Base-by-base conservation (phyloP, 2,329 filamentous ascomycete species). In the Colletotrichum sp. region DNA sequence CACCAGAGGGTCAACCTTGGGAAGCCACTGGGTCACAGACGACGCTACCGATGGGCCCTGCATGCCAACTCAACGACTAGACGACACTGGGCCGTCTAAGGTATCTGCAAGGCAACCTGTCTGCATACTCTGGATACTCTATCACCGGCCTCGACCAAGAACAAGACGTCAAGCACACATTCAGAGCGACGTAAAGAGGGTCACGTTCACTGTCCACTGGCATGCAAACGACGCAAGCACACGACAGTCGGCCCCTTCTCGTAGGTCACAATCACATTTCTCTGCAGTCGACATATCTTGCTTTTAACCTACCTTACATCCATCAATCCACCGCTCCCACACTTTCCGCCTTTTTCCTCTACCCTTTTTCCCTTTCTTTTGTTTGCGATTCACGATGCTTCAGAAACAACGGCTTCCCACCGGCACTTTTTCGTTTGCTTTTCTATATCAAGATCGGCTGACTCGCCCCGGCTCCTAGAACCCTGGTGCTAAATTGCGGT, bases 341-440 rank as follows among this genome's bases (percentile, higher is more conserved):
- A 32, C 34, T 60, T 30, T 16, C 55, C 39, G n/a, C 65, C 52
- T 34, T 34, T 65, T 64, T 64, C 39, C 15, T 44, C n/a, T 39
- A 18, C 26, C 59, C 39, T 36, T 49, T 69, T 68, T 55, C 64
- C 28, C 18, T 39, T 15, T 69, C 21, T 36, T 59, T 64, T 67
- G 69, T 64, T 28, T 65, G 67, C 64, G 74, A 71, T 64, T 79
- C 79, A 79, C 77, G 80, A 81, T 81, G 78, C 72, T 70, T 72
- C 69, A 64, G 75, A 75, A 76, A 74, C 74, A 74, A 60, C 71
- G 57, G 65, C 74, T 66, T 39, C 71, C 30, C 70, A 76, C 49
- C 71, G 60, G 62, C 39, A 34, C 66, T 62, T 60, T 63, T 68
- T 74, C 71, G 65, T 65, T 76, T 76, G 74, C 74, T 76, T 76